Percentiles rank a stretch among this genome's conserved stretches.
Conservation (phyloP, 1,284 basidiomycete species). For the Psilocybe mexicana region DNA sequence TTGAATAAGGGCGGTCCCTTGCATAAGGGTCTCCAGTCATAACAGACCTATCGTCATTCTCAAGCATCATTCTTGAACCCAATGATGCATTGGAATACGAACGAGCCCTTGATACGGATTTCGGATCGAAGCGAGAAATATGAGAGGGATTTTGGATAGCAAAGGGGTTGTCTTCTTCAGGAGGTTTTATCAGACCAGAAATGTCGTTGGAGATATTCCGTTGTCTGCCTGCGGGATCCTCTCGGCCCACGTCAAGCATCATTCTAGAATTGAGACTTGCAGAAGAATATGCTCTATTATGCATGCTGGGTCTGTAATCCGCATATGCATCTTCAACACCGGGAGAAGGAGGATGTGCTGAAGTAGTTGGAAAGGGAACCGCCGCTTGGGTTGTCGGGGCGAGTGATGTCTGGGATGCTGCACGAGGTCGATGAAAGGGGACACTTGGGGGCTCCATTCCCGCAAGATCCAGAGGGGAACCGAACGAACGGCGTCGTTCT, state of each 20-base stretch:
- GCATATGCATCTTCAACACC: conserved; percentile 35
- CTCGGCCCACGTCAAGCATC: conserved; percentile 33
- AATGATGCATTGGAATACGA: conserved; percentile 67
- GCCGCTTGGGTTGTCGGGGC: conserved; percentile 39
- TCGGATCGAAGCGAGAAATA: conserved; percentile 74
- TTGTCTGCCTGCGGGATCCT: conserved; percentile 23
- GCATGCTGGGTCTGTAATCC: conserved; percentile 24
- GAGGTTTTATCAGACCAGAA: conserved; percentile 30
- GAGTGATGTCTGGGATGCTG: conserved; percentile 51
- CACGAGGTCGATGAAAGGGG: conserved; percentile 32
- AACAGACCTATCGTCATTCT: conserved; percentile 51
- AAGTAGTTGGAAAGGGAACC: conserved; percentile 65
- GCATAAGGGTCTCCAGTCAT: conserved; percentile 37
- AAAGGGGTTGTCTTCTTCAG: conserved; percentile 58
- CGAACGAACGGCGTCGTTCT: conserved; percentile 54
- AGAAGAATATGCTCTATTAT: conserved; percentile 47
- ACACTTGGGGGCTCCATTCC: conserved; percentile 41
- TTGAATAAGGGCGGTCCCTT: conserved; percentile 63
- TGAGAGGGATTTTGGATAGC: conserved; percentile 59
- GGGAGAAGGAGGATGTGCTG: conserved; percentile 55
- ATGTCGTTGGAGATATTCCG: conserved; percentile 39
- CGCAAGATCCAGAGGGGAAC: conserved; percentile 56
- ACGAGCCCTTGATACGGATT: conserved; percentile 50
- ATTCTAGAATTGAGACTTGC: conserved; percentile 48
- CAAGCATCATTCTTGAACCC: conserved; percentile 61